phyloP scores from a whole-genome alignment of 2,329 filamentous ascomycete genomes.

The Myriangium duriaei region DNA sequence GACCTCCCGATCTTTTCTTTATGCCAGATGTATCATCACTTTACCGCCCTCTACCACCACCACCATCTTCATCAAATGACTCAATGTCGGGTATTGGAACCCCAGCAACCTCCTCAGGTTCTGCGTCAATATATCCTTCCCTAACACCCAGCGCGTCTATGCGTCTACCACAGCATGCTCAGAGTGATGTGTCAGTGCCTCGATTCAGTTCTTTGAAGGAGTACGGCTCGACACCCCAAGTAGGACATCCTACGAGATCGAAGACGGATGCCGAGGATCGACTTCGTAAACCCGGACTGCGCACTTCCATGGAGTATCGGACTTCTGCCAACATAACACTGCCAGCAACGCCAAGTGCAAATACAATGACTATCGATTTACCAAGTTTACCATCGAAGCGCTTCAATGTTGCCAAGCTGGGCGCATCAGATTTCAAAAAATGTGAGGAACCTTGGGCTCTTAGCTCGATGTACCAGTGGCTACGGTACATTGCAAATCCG shows the following conservation, averaged over 20 bases:
- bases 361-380: conserved; percentile 59
- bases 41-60: conserved; percentile 47
- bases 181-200: conserved; percentile 36
- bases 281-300: conserved; percentile 30
- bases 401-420: conserved; percentile 77
- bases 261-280: conserved; percentile 80
- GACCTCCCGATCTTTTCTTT: conserved; percentile 84
- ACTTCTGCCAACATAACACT: conserved; percentile 31
- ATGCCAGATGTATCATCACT: conserved; percentile 49
- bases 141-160: conserved; percentile 9
- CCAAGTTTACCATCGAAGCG: conserved; percentile 71
- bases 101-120: conserved; percentile 8
- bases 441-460: conserved; percentile 89
- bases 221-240: conserved; percentile 66
- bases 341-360: conserved; percentile 27
- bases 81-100: conserved; percentile 27
- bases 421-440: conserved; percentile 65
- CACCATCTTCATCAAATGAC: conserved; percentile 45
- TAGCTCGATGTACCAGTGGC: conserved; percentile 75
- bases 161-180: conserved; percentile 2
- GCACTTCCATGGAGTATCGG: conserved; percentile 32
- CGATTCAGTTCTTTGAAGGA: conserved; percentile 74
- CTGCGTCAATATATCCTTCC: conserved; percentile 10
- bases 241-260: conserved; percentile 74
- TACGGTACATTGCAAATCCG: conserved; percentile 60